Conservation (phyloP, 2,329 filamentous ascomycete genomes). For the Amesomyces nigricolor region DNA sequence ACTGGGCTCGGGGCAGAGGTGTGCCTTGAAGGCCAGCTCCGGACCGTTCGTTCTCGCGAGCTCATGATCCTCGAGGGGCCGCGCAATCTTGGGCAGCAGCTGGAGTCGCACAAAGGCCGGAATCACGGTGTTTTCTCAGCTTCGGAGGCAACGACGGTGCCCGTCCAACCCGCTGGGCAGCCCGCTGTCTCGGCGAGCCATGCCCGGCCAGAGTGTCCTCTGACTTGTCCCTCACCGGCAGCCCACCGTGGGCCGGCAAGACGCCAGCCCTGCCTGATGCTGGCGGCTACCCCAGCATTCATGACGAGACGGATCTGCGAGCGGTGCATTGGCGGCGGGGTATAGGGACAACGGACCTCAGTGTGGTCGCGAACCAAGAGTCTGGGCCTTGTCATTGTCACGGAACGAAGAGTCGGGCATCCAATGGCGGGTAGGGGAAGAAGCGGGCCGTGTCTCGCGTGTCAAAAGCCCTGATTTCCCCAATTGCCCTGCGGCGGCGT, state of each 20-base stretch:
- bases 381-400: neutral
- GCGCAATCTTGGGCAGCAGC: constrained; percentile 8
- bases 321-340: constrained; percentile 7
- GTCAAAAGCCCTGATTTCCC: neutral
- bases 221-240: constrained; percentile 8
- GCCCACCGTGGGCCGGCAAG: constrained; percentile 7
- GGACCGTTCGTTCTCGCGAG: neutral
- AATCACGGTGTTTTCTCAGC: neutral
- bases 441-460: neutral
- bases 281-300: constrained; percentile 1
- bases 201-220: neutral
- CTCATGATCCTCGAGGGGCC: neutral
- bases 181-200: neutral
- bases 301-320: constrained; percentile 8
- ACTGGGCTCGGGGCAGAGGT: neutral
- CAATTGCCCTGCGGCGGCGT: constrained; percentile 3
- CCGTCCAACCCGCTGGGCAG: no score
- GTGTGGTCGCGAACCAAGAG: neutral
- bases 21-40: neutral
- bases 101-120: constrained; percentile 4
- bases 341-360: neutral
- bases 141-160: neutral
- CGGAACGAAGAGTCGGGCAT: neutral
- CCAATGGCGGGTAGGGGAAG: constrained; percentile 5
- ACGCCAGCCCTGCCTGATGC: neutral